phyloP scores from a whole-genome alignment of 495 filamentous ascomycete species.

The Viridothelium virens region DNA sequence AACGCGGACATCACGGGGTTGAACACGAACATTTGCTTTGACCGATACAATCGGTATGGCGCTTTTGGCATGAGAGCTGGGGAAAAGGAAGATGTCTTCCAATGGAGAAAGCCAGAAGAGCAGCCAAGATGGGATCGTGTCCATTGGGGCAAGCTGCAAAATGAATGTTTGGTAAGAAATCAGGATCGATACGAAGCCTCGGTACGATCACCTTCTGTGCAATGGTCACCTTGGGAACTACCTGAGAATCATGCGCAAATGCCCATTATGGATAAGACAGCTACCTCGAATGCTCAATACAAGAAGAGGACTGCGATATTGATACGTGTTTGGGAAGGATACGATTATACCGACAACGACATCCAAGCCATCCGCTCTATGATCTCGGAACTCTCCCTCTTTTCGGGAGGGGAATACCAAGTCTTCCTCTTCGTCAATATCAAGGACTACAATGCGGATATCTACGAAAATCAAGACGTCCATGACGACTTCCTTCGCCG shows the following conservation, averaged over 20 bases:
- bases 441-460: conserved; percentile 49
- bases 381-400: conserved; percentile 62
- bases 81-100: conserved; percentile 31
- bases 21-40: conserved; percentile 44
- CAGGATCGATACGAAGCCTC: conserved; percentile 46
- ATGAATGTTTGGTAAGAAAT: conserved; percentile 55
- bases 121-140: conserved; percentile 54
- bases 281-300: conserved; percentile 18
- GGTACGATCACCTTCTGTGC: conserved; percentile 19
- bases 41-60: conserved; percentile 47
- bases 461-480: conserved; percentile 47
- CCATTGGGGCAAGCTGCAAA: conserved; percentile 63
- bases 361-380: conserved; percentile 63
- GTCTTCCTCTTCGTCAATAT: conserved; percentile 70
- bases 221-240: conserved; percentile 7
- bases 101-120: conserved; percentile 25
- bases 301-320: conserved; percentile 58
- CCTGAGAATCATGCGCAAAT: conserved; percentile 2
- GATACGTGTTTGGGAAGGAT: conserved; percentile 59
- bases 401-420: conserved; percentile 68
- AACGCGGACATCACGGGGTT: conserved; percentile 44
- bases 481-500: conserved; percentile 48
- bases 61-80: conserved; percentile 45
- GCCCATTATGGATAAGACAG: conserved; percentile 14
- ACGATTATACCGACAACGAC: conserved; percentile 63